Evolutionary conservation across 2,329 filamentous ascomycete species (phyloP).

Genomic region (Colletotrichum sp.): DNA sequence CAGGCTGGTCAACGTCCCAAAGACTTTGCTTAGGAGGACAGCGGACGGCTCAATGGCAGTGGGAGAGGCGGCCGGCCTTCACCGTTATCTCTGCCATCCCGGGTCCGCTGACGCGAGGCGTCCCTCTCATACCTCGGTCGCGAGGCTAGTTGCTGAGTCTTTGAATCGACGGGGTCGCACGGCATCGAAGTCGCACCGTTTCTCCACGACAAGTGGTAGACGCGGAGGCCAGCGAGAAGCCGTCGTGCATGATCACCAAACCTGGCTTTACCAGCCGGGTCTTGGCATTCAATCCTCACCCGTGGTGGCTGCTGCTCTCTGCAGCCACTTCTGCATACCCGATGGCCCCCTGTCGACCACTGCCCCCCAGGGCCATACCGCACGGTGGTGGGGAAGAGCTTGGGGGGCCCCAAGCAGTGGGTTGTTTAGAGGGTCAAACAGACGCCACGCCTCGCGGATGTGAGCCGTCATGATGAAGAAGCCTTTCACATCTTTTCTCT

Average conservation of each 20-base stretch:
- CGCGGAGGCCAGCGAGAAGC: background rate
- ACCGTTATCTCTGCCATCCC: background rate
- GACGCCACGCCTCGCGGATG: conserved; percentile 5
- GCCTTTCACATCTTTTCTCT: background rate
- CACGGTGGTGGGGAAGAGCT: conserved; percentile 11
- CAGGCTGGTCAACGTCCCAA: background rate
- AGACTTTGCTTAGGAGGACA: background rate
- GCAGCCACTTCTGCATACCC: conserved; percentile 1
- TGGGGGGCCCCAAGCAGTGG: background rate
- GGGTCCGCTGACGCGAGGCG: background rate
- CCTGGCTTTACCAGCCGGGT: background rate
- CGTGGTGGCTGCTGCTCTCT: background rate
- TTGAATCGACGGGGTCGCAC: background rate
- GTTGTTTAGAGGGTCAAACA: background rate
- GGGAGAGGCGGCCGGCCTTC: background rate
- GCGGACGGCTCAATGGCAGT: background rate
- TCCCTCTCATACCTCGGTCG: background rate
- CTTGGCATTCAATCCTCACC: background rate
- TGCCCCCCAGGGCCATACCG: background rate
- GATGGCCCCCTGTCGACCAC: background rate
- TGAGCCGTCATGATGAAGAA: background rate
- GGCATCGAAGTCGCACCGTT: background rate
- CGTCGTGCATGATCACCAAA: background rate
- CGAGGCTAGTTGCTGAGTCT: background rate
- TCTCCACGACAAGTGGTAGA: background rate